Conservation (phyloP, 2,329 filamentous ascomycete species). For the Sporothrix phasma region DNA sequence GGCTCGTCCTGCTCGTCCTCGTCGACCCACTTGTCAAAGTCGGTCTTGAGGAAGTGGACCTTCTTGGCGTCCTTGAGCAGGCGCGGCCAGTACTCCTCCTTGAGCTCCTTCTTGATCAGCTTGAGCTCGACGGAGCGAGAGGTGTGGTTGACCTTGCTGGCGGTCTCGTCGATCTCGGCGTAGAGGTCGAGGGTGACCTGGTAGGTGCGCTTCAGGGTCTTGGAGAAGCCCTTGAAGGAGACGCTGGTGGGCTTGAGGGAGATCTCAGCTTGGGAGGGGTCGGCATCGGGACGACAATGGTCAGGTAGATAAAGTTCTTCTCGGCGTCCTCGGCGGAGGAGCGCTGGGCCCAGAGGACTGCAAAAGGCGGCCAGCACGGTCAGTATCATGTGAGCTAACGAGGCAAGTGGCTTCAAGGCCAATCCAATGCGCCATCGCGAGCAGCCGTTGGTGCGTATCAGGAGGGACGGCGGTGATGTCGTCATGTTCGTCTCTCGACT, state of each 20-base stretch:
- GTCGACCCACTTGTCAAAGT: conserved; percentile 99
- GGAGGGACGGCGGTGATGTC: not conserved
- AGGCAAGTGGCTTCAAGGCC: not conserved
- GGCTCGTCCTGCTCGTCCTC: conserved; percentile 94
- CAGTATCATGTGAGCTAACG: not conserved
- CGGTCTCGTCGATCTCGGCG: conserved; percentile 76
- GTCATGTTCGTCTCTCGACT: not conserved
- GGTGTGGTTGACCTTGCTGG: conserved; percentile 82
- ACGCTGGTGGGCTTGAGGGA: conserved; percentile 70
- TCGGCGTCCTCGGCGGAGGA: conserved; percentile 67
- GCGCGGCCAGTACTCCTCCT: conserved; percentile 91
- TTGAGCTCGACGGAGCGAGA: conserved; percentile 81
- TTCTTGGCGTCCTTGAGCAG: conserved; percentile 85
- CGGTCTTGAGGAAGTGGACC: conserved; percentile 87
- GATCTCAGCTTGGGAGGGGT: conserved; percentile 65
- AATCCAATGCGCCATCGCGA: not conserved
- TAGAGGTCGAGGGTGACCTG: conserved; percentile 79
- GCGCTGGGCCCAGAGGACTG: conserved; percentile 97
- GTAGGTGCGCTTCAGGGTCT: conserved; percentile 78
- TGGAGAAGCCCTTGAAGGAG: conserved; percentile 72
- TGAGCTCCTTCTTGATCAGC: conserved; percentile 92
- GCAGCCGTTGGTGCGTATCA: not conserved
- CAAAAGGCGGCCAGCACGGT: not conserved
- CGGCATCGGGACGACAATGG: conserved; percentile 82
- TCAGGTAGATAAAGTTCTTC: conserved; percentile 94